Conservation (phyloP, 371 early-diverging fungal species). For the Apophysomyces ossiformis region DNA sequence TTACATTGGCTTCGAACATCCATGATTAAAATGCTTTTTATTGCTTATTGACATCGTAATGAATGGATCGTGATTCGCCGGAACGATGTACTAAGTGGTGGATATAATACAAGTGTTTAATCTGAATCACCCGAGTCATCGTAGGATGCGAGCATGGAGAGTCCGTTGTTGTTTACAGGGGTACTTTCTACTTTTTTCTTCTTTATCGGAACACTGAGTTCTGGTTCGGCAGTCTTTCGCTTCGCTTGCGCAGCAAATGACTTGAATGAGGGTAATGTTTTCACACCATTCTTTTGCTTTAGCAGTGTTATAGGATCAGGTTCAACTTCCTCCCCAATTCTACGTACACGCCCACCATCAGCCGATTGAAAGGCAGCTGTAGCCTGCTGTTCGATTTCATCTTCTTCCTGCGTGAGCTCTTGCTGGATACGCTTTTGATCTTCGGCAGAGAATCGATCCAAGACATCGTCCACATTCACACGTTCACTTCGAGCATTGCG, state of each 20-base stretch:
- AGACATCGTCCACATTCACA: slow-evolving; percentile 65
- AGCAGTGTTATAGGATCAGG: slow-evolving; percentile 53
- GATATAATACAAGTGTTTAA: not conserved
- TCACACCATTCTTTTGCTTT: slow-evolving; percentile 32
- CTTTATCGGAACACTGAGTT: slow-evolving; percentile 34
- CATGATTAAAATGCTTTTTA: no score
- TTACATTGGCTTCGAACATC: no score
- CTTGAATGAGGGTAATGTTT: slow-evolving; percentile 20
- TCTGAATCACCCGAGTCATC: slow-evolving; percentile 31
- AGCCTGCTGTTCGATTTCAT: slow-evolving; percentile 72
- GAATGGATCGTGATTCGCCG: no score
- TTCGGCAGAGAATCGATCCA: slow-evolving; percentile 56
- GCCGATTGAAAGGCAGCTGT: slow-evolving; percentile 68
- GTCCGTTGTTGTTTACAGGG: slow-evolving; percentile 14
- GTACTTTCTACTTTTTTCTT: slow-evolving; percentile 42
- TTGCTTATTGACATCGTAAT: no score
- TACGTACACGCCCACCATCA: slow-evolving; percentile 74
- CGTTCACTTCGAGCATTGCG: slow-evolving; percentile 86
- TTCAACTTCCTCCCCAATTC: slow-evolving; percentile 61
- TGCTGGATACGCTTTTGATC: slow-evolving; percentile 42
- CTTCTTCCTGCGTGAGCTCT: slow-evolving; percentile 59
- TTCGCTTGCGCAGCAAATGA: slow-evolving; percentile 12
- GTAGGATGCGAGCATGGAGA: slow-evolving; percentile 41
- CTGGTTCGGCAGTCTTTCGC: slow-evolving; percentile 22
- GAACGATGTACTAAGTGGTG: no score